Conservation (phyloP, 2,329 filamentous ascomycete species). For the Penicillium palitans region DNA sequence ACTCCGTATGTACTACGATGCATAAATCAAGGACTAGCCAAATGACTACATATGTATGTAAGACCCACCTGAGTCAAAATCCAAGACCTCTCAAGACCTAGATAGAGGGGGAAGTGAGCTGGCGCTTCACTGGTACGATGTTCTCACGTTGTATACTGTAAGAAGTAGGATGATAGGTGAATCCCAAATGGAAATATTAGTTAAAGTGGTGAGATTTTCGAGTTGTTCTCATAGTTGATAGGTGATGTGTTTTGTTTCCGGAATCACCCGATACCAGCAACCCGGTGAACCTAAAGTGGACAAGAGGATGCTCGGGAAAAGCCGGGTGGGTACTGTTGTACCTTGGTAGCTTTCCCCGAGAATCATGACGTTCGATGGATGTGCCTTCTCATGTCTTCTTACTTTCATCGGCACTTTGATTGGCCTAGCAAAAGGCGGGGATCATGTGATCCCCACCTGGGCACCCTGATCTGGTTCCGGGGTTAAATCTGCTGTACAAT, state of each 20-base stretch:
- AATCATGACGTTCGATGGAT: not conserved
- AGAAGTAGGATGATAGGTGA: not conserved
- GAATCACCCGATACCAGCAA: constrained; percentile 22
- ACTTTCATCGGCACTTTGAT: constrained; percentile 14
- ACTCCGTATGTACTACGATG: not conserved
- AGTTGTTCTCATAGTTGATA: too few relatives aligned
- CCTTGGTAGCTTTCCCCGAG: not conserved
- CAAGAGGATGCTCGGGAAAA: constrained; percentile 29
- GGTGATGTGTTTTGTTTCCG: constrained; percentile 9
- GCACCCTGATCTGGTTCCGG: not conserved
- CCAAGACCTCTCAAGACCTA: not conserved
- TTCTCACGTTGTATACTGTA: not conserved
- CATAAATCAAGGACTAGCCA: not conserved
- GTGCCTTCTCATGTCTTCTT: not conserved
- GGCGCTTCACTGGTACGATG: constrained; percentile 8
- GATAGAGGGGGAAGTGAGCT: not conserved
- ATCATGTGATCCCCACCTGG: constrained; percentile 28
- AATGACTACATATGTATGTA: not conserved
- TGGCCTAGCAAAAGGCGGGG: constrained; percentile 14
- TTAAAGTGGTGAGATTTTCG: too few relatives aligned
- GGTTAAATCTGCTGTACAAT: not conserved
- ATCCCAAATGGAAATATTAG: not conserved
- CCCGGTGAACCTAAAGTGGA: constrained; percentile 38
- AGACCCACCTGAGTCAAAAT: not conserved
- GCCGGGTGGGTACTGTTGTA: constrained; percentile 14